Conservation (phyloP, 352 stramenopile genomes). For the Pythium periplocum region DNA sequence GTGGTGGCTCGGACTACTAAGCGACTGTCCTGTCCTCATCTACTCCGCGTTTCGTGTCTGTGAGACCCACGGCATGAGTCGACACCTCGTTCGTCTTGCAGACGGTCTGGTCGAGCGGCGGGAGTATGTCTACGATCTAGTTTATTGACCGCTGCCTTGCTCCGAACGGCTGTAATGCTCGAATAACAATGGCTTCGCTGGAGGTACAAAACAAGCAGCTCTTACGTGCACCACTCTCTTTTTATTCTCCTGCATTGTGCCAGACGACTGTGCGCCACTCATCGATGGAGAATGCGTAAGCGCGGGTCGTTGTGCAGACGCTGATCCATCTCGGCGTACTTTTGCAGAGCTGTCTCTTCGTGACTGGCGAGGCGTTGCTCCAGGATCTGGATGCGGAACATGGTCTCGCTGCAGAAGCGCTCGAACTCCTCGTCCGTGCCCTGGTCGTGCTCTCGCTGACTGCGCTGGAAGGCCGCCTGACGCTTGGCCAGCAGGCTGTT, state of each 20-base stretch:
- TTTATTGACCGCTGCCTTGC: too few relatives aligned
- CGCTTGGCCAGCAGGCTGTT: slow-evolving; percentile 88
- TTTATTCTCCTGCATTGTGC: background rate
- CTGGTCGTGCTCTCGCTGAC: slow-evolving; percentile 88
- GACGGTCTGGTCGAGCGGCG: too few relatives aligned
- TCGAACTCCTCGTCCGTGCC: slow-evolving; percentile 92
- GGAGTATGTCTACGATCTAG: too few relatives aligned
- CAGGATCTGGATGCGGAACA: slow-evolving; percentile 95
- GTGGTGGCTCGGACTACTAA: slow-evolving; percentile 79
- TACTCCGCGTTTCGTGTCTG: too few relatives aligned
- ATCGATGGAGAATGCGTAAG: slow-evolving; percentile 68
- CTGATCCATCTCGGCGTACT: slow-evolving; percentile 93
- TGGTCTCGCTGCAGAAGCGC: slow-evolving; percentile 91
- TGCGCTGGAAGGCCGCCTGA: slow-evolving; percentile 90
- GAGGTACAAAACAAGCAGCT: slow-evolving; percentile 14
- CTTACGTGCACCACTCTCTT: background rate
- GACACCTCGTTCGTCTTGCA: too few relatives aligned
- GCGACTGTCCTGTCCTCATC: slow-evolving; percentile 5
- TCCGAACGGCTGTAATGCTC: slow-evolving; percentile 32
- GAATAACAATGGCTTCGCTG: slow-evolving; percentile 80
- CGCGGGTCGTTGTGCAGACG: slow-evolving; percentile 85
- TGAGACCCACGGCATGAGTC: too few relatives aligned
- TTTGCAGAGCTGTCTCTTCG: slow-evolving; percentile 90
- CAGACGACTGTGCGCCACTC: background rate
- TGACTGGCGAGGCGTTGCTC: slow-evolving; percentile 90